Conservation (phyloP, 2,329 filamentous ascomycete species). For the Xylariaceae sp. region DNA sequence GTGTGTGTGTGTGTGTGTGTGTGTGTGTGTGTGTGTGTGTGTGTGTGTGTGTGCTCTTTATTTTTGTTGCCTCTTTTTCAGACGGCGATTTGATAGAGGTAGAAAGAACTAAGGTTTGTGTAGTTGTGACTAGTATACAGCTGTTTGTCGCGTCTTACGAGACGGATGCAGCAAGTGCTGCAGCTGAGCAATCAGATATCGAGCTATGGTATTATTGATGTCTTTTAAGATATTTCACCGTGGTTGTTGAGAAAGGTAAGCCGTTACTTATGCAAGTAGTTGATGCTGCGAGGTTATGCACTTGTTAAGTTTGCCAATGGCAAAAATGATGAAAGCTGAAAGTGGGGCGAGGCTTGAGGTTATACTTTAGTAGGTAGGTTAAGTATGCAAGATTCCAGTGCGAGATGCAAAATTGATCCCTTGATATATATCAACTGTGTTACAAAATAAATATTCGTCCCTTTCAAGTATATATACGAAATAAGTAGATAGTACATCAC, state of each 20-base stretch:
- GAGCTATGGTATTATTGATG: not conserved
- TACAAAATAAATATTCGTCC: not conserved
- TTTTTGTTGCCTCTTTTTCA: not conserved
- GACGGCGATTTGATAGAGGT: not conserved
- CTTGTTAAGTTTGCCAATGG: no score
- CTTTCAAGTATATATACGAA: not conserved
- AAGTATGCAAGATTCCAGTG: not conserved
- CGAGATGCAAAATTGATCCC: not conserved
- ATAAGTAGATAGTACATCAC: not conserved
- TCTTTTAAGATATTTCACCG: no score
- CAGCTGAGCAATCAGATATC: not conserved
- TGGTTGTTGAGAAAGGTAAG: not conserved
- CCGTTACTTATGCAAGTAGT: not conserved
- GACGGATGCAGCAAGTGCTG: not conserved
- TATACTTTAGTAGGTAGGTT: no score
- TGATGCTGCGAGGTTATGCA: not conserved
- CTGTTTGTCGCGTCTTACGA: not conserved
- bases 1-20: no score
- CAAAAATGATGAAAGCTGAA: no score
- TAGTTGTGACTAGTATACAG: not conserved
- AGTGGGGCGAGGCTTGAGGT: not conserved
- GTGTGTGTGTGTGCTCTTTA: no score
- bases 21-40: no score
- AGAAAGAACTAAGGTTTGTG: not conserved
- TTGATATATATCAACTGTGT: not conserved